Evolutionary conservation across 148 eudicot species (phyloP).

Genomic region (Pharnaceum exiguum): DNA sequence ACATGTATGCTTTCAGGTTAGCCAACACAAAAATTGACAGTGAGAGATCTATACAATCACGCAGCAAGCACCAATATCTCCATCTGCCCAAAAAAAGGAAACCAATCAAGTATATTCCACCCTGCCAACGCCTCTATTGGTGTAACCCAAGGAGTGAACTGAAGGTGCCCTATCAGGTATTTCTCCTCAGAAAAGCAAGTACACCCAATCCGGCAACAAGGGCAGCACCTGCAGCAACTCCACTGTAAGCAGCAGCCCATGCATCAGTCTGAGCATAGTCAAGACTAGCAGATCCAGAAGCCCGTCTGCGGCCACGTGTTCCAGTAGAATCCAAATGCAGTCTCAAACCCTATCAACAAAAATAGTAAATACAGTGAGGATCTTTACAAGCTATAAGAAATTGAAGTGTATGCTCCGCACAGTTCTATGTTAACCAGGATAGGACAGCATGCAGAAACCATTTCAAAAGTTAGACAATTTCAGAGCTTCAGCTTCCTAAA

Average conservation of each 20-base stretch:
- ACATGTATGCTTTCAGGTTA: conserved; percentile 4
- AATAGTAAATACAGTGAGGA: not conserved
- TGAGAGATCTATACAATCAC: conserved; percentile 20
- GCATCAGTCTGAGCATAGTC: conserved; percentile 71
- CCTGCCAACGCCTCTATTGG: not conserved
- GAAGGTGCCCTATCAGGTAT: conserved; percentile 19
- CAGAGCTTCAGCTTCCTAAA: too few relatives aligned
- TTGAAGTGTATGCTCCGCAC: too few relatives aligned
- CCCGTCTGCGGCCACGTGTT: conserved; percentile 34
- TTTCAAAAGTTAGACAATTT: too few relatives aligned
- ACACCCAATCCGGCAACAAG: conserved; percentile 83
- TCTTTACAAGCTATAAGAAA: not conserved
- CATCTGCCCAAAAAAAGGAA: not conserved
- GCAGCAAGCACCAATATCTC: conserved; percentile 2
- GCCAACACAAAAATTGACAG: conserved; percentile 11
- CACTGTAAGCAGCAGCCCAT: conserved; percentile 75
- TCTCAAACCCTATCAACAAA: conserved; percentile 51
- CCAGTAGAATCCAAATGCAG: conserved; percentile 66
- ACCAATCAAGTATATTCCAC: conserved; percentile 7
- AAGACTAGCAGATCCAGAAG: conserved; percentile 36
- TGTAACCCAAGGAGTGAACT: too few relatives aligned
- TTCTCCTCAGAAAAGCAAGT: conserved; percentile 68
- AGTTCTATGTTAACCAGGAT: too few relatives aligned
- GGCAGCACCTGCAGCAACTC: conserved; percentile 97
- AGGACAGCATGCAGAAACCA: too few relatives aligned